Conservation (phyloP, 345 rosid genomes). For the Euclidium syriacum region DNA sequence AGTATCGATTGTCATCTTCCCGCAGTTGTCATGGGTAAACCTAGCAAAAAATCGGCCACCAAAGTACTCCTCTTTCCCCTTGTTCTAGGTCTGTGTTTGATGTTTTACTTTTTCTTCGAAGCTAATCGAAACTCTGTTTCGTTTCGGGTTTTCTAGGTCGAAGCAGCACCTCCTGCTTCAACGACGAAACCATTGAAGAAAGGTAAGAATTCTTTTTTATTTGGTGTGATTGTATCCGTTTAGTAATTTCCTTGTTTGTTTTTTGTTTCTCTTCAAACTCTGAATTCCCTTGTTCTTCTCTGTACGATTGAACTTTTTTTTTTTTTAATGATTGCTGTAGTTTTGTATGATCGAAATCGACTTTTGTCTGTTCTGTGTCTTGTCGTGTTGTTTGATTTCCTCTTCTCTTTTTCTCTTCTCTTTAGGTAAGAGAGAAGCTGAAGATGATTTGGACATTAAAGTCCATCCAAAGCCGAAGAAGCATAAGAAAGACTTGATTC, state of each 20-base stretch:
- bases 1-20: neutral
- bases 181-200: constrained; percentile 37
- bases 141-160: constrained; percentile 28
- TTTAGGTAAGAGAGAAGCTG: constrained; percentile 66
- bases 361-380: neutral
- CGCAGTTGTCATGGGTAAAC: constrained; percentile 27
- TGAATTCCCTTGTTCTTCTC: too few species aligned
- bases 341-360: too few species aligned
- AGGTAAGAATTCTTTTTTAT: constrained; percentile 24
- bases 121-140: neutral
- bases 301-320: too few species aligned
- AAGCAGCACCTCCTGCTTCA: constrained; percentile 27
- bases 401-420: neutral
- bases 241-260: neutral
- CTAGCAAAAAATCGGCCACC: constrained; percentile 33
- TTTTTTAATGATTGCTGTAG: too few species aligned
- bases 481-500: constrained; percentile 45
- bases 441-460: constrained; percentile 38
- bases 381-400: neutral
- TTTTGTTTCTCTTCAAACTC: neutral
- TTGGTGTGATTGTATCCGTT: neutral
- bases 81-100: neutral
- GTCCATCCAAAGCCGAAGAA: constrained; percentile 49
- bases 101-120: neutral
- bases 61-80: constrained; percentile 20